Conservation (phyloP, 2,329 filamentous ascomycete genomes). For the Ophiostoma piceae region DNA sequence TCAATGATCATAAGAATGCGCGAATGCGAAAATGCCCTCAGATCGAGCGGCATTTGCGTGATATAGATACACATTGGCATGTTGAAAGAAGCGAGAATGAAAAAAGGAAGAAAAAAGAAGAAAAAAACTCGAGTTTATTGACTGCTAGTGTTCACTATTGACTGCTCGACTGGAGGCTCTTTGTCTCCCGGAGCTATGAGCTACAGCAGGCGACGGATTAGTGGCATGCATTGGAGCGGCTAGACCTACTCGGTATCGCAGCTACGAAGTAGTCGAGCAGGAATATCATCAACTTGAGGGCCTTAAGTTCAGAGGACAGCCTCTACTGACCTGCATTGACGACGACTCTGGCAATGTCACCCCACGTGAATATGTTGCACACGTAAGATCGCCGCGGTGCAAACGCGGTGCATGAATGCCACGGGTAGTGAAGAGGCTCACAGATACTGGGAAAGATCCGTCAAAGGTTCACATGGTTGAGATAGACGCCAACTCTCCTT, state of each 20-base stretch:
- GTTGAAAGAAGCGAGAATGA: background rate
- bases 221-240: slow-evolving; percentile 1
- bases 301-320: too few relatives aligned
- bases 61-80: background rate
- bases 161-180: background rate
- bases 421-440: background rate
- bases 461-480: too few relatives aligned
- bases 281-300: too few relatives aligned
- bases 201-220: background rate
- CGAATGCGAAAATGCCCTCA: background rate
- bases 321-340: background rate
- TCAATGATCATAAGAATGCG: background rate
- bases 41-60: background rate
- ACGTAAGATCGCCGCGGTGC: background rate
- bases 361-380: background rate
- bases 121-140: background rate
- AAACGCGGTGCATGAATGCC: background rate
- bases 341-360: background rate
- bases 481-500: background rate
- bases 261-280: background rate
- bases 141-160: background rate
- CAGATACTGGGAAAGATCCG: too few relatives aligned
- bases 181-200: background rate
- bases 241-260: background rate
- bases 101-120: background rate